Evolutionary conservation across 2,329 filamentous ascomycete species (phyloP).

Genomic region (Fusarium stilboides): DNA sequence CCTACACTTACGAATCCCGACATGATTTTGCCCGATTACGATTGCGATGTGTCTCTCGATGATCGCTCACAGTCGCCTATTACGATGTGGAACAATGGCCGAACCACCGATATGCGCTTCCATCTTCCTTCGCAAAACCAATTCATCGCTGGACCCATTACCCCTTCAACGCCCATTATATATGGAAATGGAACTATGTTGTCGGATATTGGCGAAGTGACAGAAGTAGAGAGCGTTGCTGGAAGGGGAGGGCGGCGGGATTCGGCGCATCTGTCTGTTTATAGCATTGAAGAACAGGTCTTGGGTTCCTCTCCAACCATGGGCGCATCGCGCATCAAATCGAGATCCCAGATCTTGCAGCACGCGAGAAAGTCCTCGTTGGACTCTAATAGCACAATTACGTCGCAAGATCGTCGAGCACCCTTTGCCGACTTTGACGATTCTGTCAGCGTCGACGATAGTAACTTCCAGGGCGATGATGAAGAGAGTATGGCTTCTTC

Average conservation of each 20-base stretch:
- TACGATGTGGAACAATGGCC: constrained; percentile 67
- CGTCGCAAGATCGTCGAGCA: constrained; percentile 63
- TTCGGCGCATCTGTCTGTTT: constrained; percentile 54
- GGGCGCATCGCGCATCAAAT: constrained; percentile 60
- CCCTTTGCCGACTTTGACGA: constrained; percentile 75
- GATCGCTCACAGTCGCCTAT: constrained; percentile 66
- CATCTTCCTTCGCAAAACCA: constrained; percentile 59
- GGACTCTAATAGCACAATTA: constrained; percentile 74
- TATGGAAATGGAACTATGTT: constrained; percentile 80
- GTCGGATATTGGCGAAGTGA: constrained; percentile 74
- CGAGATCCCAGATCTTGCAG: constrained; percentile 59
- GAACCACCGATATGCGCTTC: constrained; percentile 57
- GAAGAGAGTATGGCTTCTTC: constrained; percentile 76
- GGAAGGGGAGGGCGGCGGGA: constrained; percentile 60
- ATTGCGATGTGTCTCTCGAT: constrained; percentile 69
- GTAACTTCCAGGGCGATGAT: constrained; percentile 77
- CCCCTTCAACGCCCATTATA: constrained; percentile 75
- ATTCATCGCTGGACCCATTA: constrained; percentile 62
- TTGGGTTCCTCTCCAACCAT: constrained; percentile 64
- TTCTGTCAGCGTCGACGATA: constrained; percentile 73
- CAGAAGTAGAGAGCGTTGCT: constrained; percentile 66
- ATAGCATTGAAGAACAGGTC: constrained; percentile 55
- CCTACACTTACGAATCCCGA: constrained; percentile 94
- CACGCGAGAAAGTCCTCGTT: constrained; percentile 69
- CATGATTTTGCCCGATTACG: constrained; percentile 89